Evolutionary conservation across 169 alveolate species (phyloP).

Genomic region (Fabrea salina): DNA sequence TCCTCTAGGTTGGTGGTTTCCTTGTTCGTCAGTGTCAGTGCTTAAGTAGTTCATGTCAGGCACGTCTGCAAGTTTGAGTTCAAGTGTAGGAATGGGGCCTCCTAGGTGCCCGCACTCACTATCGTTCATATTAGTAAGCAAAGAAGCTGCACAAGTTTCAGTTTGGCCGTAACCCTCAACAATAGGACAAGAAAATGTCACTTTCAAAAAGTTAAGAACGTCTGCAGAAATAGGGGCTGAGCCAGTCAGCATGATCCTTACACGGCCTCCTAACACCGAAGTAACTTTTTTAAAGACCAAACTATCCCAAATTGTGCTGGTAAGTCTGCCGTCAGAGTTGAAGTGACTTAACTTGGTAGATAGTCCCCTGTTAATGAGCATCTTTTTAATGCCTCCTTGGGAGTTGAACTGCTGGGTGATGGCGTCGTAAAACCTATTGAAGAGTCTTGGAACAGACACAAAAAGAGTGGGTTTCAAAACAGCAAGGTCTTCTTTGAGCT

Average conservation of each 20-base stretch:
- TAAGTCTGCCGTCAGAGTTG: not conserved
- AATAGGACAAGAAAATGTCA: constrained; percentile 70
- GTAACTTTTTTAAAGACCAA: constrained; percentile 75
- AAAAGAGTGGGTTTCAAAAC: constrained; percentile 85
- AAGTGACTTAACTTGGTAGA: constrained; percentile 35
- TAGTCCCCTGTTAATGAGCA: constrained; percentile 38
- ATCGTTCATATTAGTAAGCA: constrained; percentile 59
- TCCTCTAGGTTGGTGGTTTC: constrained; percentile 71
- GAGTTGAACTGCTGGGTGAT: constrained; percentile 39
- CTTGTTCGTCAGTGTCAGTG: constrained; percentile 38
- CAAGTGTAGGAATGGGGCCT: constrained; percentile 75
- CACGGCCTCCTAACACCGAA: constrained; percentile 76
- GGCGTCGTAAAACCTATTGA: constrained; percentile 65
- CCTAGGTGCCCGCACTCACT: constrained; percentile 79
- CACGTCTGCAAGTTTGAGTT: constrained; percentile 71
- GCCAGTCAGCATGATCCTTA: constrained; percentile 79
- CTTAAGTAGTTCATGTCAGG: constrained; percentile 75
- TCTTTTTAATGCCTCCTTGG: constrained; percentile 30
- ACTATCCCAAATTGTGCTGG: constrained; percentile 56
- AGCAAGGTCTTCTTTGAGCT: constrained; percentile 75
- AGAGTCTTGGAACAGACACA: constrained; percentile 84
- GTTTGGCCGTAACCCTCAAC: constrained; percentile 77
- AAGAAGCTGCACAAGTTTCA: constrained; percentile 79
- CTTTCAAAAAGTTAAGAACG: constrained; percentile 65
- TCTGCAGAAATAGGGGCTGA: constrained; percentile 86